Evolutionary conservation across 805 yeast genomes (phyloP), one percentile per base, ranked within the genome.

Genomic region (Candida adriatica): DNA sequence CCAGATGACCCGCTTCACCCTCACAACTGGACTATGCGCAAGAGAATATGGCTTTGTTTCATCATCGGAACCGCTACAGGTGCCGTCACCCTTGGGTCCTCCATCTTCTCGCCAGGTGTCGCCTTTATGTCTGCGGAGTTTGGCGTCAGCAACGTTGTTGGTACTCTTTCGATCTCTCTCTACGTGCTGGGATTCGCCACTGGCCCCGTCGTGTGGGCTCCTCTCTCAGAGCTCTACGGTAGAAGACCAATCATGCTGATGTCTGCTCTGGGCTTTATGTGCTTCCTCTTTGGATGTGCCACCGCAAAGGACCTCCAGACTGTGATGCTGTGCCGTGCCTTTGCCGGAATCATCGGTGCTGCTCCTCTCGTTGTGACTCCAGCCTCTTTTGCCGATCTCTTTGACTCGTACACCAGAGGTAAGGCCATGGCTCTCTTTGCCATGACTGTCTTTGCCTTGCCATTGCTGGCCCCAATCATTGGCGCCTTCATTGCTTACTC

Each of bases 181-280:
- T 88, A 74, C 48, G 96, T 88, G n/a, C 56, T 86, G 25, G 97
- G 96, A 8, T 90, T 87, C 58, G 96, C 96, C 1, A 70, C 85
- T 1, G 96, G 96, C 13, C 97, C 97, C 4, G 64, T 88, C 30
- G 49, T 85, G 22, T 88, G 92, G 86, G 96, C 92, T 16, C 95
- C 95, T 5, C 53, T 82, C 22, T 79, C 90, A n/a, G 94, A 82
- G 54, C 48, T 79, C 22, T 78, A 67, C 43, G 92, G 94, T 33
- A 71, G 95, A 56, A 71, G 72, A 53, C 56, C 68, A 13, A 76
- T 83, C 11, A 47, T 82, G 33, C 42, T 80, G 3, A 40, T 74
- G 4, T 72, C 87, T 5, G 55, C 68, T 4, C 60, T 83, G 25
- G 71, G 79, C 1, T 70, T 72, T 49, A 60, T 69, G 14, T 46